Evolutionary conservation across 805 yeast genomes (phyloP), one percentile per base, ranked within the genome.

Genomic region (Kodamaea kaohsiungensis): DNA sequence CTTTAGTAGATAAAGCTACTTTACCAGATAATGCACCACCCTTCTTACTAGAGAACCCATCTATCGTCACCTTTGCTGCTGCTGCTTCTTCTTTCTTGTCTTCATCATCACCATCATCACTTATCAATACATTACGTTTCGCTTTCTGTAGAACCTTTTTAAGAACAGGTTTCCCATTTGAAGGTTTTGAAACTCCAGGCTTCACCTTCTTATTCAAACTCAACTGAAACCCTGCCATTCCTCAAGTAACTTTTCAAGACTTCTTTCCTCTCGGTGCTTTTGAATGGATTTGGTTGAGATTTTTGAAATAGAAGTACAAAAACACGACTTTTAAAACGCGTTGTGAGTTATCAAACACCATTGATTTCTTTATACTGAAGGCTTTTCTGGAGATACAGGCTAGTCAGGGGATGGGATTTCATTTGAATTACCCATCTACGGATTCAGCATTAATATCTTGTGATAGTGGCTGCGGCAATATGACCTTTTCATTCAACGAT

Each of bases 151-250:
- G 3, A 27, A 35, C 43, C 22, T 49, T 33, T 18, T 25, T 39
- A n/a, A 42, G 30, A 22, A 39, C 15, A 16, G 48, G 33, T 13
- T 17, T 43, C 9, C 27, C 17, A 43, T 22, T 43, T 43, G 35
- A 10, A 16, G 22, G 25, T 13, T 40, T 40, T 16, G 45, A 15
- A 17, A 12, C 45, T 12, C n/a, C 45, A 17, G 19, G 19, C 12
- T 17, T 40, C 18, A 16, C 42, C 42, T 25, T 18, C 39, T 46
- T 46, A 55, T 63, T 63, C 43, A 64, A 48, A 33, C 58, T 65
- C 7, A 66, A 49, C 57, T 56, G 66, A 22, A 64, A 60, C 12
- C 68, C 67, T 3, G 60, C 58, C 68, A 65, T 65, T 27, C 2
- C 43, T 39, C 10, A 4, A 7, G 5, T 8, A 39, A 39, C 43